These are phyloP conservation scores for Penicillium lagena DNA, from an alignment of 495 filamentous ascomycete species.

Conservation along the genomic window DNA sequence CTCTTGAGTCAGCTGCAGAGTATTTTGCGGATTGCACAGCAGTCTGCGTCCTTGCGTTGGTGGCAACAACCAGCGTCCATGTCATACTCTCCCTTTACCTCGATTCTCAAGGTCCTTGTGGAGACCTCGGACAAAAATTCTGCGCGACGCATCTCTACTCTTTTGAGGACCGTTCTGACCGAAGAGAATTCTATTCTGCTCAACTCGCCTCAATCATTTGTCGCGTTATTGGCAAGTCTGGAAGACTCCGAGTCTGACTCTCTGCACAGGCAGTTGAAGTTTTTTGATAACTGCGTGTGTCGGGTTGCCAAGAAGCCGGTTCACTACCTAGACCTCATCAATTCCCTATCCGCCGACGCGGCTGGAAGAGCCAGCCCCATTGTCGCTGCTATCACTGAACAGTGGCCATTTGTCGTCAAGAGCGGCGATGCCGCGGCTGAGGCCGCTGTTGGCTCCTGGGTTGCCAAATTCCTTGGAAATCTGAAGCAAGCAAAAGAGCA, in stretches of 20 bases:
- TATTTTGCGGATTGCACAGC: conserved; percentile 66
- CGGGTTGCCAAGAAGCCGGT: conserved; percentile 64
- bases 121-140: conserved; percentile 28
- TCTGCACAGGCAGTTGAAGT: conserved; percentile 38
- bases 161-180: conserved; percentile 27
- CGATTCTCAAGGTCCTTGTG: conserved; percentile 36
- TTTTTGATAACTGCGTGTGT: conserved; percentile 73
- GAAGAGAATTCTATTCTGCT: conserved; percentile 29
- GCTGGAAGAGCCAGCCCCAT: conserved; percentile 44
- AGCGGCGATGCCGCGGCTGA: conserved; percentile 28
- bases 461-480: conserved; percentile 41
- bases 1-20: conserved; percentile 66
- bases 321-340: conserved; percentile 60
- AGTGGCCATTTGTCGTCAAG: conserved; percentile 65
- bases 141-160: conserved; percentile 23
- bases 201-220: conserved; percentile 24
- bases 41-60: conserved; percentile 78
- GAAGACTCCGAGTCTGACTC: conserved; percentile 30
- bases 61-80: conserved; percentile 53
- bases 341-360: conserved; percentile 28
- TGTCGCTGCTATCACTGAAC: conserved; percentile 61
- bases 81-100: conserved; percentile 40
- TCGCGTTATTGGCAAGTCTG: conserved; percentile 34
- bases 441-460: conserved; percentile 45
- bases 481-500: conserved; percentile 42